Percentiles rank a stretch among this genome's conserved stretches.
phyloP scores from a whole-genome alignment of 768 basidiomycete genomes.

The Mycena alexandri region DNA sequence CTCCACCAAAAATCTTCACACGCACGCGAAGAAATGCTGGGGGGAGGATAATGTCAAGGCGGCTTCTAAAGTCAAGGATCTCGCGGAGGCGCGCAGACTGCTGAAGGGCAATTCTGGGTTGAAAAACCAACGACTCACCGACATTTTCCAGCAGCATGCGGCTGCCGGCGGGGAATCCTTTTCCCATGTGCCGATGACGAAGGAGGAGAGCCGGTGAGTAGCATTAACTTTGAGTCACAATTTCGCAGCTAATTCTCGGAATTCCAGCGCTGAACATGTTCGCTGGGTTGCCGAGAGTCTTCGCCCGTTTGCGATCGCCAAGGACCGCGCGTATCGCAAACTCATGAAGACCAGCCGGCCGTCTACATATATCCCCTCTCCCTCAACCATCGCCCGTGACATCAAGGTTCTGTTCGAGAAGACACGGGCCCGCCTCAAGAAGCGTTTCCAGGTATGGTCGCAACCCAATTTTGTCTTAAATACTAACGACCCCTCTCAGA shows the following conservation, averaged over 20 bases:
- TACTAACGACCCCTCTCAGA: neutral
- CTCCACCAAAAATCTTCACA: conserved; percentile 47
- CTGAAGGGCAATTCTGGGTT: conserved; percentile 18
- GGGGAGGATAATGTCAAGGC: too few species aligned
- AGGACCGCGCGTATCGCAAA: conserved; percentile 47
- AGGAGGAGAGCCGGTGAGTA: conserved; percentile 1
- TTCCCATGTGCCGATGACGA: neutral
- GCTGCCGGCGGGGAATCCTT: neutral
- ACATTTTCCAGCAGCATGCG: conserved; percentile 1
- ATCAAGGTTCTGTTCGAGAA: conserved; percentile 45
- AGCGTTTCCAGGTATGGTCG: conserved; percentile 43
- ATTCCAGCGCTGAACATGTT: conserved; percentile 46
- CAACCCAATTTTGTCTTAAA: neutral
- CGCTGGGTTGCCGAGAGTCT: conserved; percentile 51
- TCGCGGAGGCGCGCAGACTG: neutral
- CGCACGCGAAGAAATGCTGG: conserved; percentile 51
- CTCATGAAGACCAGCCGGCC: conserved; percentile 50
- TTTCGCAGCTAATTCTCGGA: neutral
- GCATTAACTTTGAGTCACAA: neutral
- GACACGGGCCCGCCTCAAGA: conserved; percentile 38
- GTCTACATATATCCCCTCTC: conserved; percentile 47
- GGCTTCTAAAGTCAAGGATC: conserved; percentile 33
- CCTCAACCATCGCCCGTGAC: conserved; percentile 48
- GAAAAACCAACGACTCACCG: neutral
- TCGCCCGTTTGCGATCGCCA: conserved; percentile 50